Percentiles rank a stretch among this genome's conserved stretches.
Conservation (phyloP, 2,329 filamentous ascomycete species). For the Penicillium rolfsii region DNA sequence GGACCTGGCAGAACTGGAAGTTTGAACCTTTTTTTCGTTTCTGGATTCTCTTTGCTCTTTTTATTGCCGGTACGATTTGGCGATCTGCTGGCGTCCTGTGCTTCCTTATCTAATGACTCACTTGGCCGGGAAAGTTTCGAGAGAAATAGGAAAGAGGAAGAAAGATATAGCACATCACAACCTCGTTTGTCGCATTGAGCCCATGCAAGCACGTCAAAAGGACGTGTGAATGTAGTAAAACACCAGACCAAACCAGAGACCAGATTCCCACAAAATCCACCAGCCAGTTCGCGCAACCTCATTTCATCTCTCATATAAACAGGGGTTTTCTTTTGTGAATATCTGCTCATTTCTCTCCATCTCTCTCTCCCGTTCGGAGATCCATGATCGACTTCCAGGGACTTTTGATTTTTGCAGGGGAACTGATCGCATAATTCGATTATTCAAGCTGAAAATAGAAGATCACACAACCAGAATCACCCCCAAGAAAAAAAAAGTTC, state of each 20-base stretch:
- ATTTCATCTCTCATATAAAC: slow-evolving; percentile 34
- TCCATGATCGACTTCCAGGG: slow-evolving; percentile 29
- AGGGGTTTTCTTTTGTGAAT: slow-evolving; percentile 21
- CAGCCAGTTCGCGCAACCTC: slow-evolving; percentile 34
- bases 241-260: slow-evolving; percentile 34
- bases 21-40: slow-evolving; percentile 34
- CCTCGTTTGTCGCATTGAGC: slow-evolving; percentile 40
- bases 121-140: slow-evolving; percentile 3
- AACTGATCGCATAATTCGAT: slow-evolving; percentile 12
- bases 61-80: slow-evolving; percentile 26
- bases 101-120: slow-evolving; percentile 22
- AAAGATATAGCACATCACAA: slow-evolving; percentile 33
- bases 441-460: slow-evolving; percentile 3
- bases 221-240: slow-evolving; percentile 34
- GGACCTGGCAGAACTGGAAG: slow-evolving; percentile 30
- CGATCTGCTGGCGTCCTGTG: slow-evolving; percentile 21
- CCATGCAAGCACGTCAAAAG: slow-evolving; percentile 34
- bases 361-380: slow-evolving; percentile 31
- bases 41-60: slow-evolving; percentile 34
- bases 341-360: slow-evolving; percentile 33
- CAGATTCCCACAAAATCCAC: slow-evolving; percentile 30
- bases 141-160: slow-evolving; percentile 10
- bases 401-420: slow-evolving; percentile 7
- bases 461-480: slow-evolving; percentile 7
- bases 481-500: slow-evolving; percentile 12